Evolutionary conservation across 768 basidiomycete genomes (phyloP).

Genomic region (Scleroderma bovista): DNA sequence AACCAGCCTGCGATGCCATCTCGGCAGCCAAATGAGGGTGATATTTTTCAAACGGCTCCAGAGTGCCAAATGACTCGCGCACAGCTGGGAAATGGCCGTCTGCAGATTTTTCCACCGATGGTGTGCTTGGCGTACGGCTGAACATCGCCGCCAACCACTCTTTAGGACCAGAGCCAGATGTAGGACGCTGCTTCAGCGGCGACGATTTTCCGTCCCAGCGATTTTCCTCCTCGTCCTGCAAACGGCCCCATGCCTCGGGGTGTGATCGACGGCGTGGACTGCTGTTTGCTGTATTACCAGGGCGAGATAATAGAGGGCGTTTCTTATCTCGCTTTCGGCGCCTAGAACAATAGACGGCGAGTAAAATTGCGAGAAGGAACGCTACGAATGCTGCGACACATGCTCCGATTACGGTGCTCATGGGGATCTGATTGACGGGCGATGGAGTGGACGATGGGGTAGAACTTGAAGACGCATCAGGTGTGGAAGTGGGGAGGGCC

Average conservation of each 20-base stretch:
- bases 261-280: conserved; percentile 39
- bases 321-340: conserved; percentile 21
- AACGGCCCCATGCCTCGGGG: conserved; percentile 51
- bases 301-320: conserved; percentile 20
- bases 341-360: conserved; percentile 51
- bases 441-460: conserved; percentile 8
- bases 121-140: conserved; percentile 49
- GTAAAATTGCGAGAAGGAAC: conserved; percentile 44
- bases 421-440: conserved; percentile 18
- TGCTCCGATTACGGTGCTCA: conserved; percentile 53
- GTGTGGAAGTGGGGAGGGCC: not conserved
- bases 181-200: conserved; percentile 37
- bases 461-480: conserved; percentile 9
- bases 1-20: conserved; percentile 33
- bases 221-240: conserved; percentile 39
- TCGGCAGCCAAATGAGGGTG: conserved; percentile 50
- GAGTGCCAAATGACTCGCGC: conserved; percentile 26
- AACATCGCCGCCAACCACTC: conserved; percentile 60
- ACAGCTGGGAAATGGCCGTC: conserved; percentile 27
- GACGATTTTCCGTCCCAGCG: conserved; percentile 37
- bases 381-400: conserved; percentile 56
- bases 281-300: conserved; percentile 39
- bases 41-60: conserved; percentile 51
- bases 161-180: conserved; percentile 37
- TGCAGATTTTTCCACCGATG: conserved; percentile 42